Evolutionary conservation across 169 alveolate genomes (phyloP).

Genomic region (Besnoitia besnoiti): DNA sequence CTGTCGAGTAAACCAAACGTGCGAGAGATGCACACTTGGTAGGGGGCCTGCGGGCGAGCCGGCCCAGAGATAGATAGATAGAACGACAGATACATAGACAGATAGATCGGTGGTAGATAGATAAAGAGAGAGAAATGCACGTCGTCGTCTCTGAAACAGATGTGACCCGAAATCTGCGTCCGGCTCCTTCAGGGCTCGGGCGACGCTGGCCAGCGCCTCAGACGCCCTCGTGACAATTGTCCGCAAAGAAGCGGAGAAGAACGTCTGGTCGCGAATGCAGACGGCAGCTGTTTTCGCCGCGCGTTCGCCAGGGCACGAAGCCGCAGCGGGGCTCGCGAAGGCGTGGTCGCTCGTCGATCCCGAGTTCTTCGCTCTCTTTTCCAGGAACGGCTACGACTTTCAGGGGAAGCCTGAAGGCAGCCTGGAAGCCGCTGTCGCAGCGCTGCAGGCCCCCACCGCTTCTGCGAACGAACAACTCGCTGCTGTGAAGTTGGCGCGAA

Average conservation of each 20-base stretch:
- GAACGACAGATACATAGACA: too few species aligned
- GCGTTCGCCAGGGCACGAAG: not conserved
- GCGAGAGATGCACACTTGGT: too few species aligned
- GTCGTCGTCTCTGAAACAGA: too few species aligned
- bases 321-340: not conserved
- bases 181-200: not conserved
- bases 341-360: conserved; percentile 32
- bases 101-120: too few species aligned
- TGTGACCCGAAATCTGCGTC: too few species aligned
- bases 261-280: not conserved
- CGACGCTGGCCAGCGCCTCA: not conserved
- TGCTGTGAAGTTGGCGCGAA: not conserved
- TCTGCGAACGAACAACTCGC: conserved; percentile 28
- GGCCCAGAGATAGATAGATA: too few species aligned
- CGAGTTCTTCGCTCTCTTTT: not conserved
- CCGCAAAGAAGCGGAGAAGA: conserved; percentile 26
- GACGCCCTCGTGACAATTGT: not conserved
- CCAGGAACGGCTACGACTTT: not conserved
- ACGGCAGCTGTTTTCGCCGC: not conserved
- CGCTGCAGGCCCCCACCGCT: not conserved
- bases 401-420: not conserved
- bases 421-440: not conserved
- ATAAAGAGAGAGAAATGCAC: too few species aligned
- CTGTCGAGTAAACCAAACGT: too few species aligned
- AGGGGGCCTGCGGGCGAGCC: too few species aligned